A percentile compares a stretch with the other conserved stretches of the same genome.
Conservation (phyloP, 495 filamentous ascomycete genomes). For the Clavariopsis aquatica region DNA sequence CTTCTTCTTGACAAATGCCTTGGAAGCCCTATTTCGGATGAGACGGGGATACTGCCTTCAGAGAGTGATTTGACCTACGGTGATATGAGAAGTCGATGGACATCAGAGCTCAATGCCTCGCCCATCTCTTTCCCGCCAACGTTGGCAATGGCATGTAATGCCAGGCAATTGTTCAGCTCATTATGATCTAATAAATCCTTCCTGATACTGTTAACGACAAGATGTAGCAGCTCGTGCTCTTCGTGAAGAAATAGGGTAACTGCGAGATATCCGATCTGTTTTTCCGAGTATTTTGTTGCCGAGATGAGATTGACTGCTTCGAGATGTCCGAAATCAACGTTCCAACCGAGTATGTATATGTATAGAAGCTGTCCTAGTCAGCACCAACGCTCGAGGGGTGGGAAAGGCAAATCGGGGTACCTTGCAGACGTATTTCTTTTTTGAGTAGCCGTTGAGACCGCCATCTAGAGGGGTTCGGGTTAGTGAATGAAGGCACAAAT, state of each 20-base stretch:
- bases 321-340: constrained; percentile 98
- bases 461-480: constrained; percentile 58
- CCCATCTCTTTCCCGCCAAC: constrained; percentile 97
- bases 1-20: constrained; percentile 99
- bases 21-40: constrained; percentile 69
- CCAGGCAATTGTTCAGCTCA: constrained; percentile 95
- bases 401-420: constrained; percentile 44
- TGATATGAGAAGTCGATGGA: constrained; percentile 92
- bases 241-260: constrained; percentile 98
- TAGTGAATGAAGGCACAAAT: constrained; percentile 29
- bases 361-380: constrained; percentile 74
- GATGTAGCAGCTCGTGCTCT: constrained; percentile 89
- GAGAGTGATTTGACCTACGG: constrained; percentile 62
- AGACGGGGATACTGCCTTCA: background rate
- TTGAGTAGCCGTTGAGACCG: constrained; percentile 89
- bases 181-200: constrained; percentile 95
- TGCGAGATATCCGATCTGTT: constrained; percentile 98
- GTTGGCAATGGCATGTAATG: constrained; percentile 98
- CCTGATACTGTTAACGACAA: constrained; percentile 97
- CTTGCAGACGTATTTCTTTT: constrained; percentile 99
- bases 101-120: constrained; percentile 87
- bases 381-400: background rate
- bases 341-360: constrained; percentile 98
- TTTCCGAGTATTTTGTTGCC: constrained; percentile 96
- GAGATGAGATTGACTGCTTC: constrained; percentile 98